Conservation (phyloP, 139 green algal species). For the Chlamydomonas eustigma region DNA sequence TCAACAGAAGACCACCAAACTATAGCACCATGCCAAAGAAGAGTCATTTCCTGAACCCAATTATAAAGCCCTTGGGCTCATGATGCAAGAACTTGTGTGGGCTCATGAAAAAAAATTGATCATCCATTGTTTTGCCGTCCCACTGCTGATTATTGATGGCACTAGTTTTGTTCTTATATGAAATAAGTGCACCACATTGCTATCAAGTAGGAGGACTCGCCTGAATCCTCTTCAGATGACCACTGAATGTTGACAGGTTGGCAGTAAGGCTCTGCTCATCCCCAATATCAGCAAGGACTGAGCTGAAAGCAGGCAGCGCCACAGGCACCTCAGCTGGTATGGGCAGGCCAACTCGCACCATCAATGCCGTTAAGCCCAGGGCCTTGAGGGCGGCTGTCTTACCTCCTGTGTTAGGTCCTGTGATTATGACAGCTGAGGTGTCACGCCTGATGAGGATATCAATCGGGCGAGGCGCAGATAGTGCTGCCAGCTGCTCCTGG, state of each 20-base stretch:
- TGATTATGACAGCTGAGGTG: conserved; percentile 48
- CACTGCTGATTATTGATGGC: no score
- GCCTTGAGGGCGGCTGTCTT: conserved; percentile 95
- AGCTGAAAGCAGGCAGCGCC: conserved; percentile 36
- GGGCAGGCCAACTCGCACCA: conserved; percentile 75
- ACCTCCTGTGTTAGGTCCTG: conserved; percentile 64
- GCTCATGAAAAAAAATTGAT: no score
- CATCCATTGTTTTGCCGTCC: no score
- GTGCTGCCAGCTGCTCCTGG: not conserved
- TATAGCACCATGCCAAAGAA: no score
- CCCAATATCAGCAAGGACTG: conserved; percentile 89
- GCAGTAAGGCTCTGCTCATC: conserved; percentile 75
- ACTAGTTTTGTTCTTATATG: no score
- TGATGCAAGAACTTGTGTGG: no score
- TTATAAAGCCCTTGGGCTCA: no score
- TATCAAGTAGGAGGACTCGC: conserved; percentile 41
- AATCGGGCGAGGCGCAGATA: not conserved
- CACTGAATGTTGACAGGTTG: conserved; percentile 95
- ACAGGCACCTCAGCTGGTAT: conserved; percentile 30
- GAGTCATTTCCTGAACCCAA: no score
- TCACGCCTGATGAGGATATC: not conserved
- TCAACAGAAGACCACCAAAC: no score
- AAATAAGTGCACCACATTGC: no score
- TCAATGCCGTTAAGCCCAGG: conserved; percentile 74
- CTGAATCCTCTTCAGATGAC: conserved; percentile 70